phyloP scores from a whole-genome alignment of 495 filamentous ascomycete species.

The Podospora sp. region DNA sequence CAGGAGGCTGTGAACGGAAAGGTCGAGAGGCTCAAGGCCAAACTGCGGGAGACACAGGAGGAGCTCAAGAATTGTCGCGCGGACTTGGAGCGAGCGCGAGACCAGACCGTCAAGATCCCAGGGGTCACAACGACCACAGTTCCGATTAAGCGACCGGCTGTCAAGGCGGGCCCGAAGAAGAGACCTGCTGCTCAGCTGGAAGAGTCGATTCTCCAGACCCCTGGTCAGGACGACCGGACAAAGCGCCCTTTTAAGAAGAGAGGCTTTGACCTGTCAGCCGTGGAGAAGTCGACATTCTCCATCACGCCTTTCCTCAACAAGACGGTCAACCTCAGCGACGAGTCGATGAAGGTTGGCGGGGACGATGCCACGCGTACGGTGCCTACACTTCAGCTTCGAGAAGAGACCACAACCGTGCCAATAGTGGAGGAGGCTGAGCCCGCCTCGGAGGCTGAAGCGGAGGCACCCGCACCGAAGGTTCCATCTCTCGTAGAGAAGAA shows the following conservation, averaged over 20 bases:
- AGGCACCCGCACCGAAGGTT: constrained; percentile 26
- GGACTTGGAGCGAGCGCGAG: constrained; percentile 46
- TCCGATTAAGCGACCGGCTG: constrained; percentile 42
- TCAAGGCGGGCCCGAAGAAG: constrained; percentile 40
- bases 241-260: constrained; percentile 53
- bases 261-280: constrained; percentile 54
- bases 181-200: constrained; percentile 38
- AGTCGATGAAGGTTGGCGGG: constrained; percentile 21
- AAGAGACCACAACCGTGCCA: constrained; percentile 15
- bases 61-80: constrained; percentile 63
- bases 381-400: constrained; percentile 25
- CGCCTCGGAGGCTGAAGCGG: neutral
- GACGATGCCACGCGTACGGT: constrained; percentile 25
- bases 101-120: constrained; percentile 25
- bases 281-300: constrained; percentile 87
- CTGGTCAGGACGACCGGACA: constrained; percentile 38
- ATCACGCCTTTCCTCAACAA: constrained; percentile 92
- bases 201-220: constrained; percentile 41
- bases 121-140: constrained; percentile 30
- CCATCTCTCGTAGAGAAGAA: constrained; percentile 30
- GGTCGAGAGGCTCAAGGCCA: constrained; percentile 66
- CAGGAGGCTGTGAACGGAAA: constrained; percentile 65
- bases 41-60: constrained; percentile 67
- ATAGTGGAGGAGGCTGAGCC: constrained; percentile 8
- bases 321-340: constrained; percentile 55